Conservation (phyloP, 2,329 filamentous ascomycete species). For the Botrytis squamosa region DNA sequence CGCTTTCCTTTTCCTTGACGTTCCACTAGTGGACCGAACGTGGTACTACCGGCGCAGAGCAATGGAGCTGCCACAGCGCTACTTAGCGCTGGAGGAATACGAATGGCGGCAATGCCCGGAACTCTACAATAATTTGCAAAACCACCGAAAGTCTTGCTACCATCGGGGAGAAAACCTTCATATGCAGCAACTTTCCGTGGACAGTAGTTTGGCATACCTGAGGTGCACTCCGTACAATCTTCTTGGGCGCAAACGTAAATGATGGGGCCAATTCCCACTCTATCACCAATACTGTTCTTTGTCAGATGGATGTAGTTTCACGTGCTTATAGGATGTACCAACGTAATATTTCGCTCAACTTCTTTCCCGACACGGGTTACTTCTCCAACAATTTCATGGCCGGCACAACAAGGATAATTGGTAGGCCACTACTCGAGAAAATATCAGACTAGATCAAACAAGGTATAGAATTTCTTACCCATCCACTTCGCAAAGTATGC, state of each 20-base stretch:
- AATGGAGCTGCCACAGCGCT: constrained; percentile 61
- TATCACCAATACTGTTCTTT: neutral
- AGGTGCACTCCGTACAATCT: constrained; percentile 2
- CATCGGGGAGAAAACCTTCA: constrained; percentile 4
- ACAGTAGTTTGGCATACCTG: constrained; percentile 16
- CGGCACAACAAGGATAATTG: constrained; percentile 42
- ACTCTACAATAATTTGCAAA: constrained; percentile 50
- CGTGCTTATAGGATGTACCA: neutral
- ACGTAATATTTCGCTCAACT: constrained; percentile 30
- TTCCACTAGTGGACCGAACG: constrained; percentile 66
- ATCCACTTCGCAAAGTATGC: constrained; percentile 35
- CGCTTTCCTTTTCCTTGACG: constrained; percentile 68
- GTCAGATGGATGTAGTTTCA: neutral
- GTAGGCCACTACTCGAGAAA: constrained; percentile 39
- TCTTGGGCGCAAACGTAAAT: constrained; percentile 9
- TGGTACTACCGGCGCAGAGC: constrained; percentile 75
- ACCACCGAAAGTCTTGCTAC: constrained; percentile 15
- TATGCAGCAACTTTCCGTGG: constrained; percentile 16
- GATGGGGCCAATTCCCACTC: constrained; percentile 9
- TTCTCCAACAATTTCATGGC: constrained; percentile 50
- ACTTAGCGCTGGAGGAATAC: constrained; percentile 53
- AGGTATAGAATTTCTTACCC: constrained; percentile 22
- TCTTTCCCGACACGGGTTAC: constrained; percentile 44
- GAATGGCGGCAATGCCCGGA: constrained; percentile 58
- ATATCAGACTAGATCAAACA: neutral